These are phyloP conservation scores for Globisporangium ultimum DNA, from an alignment of 352 stramenopile genomes.

Conservation along the genomic window DNA sequence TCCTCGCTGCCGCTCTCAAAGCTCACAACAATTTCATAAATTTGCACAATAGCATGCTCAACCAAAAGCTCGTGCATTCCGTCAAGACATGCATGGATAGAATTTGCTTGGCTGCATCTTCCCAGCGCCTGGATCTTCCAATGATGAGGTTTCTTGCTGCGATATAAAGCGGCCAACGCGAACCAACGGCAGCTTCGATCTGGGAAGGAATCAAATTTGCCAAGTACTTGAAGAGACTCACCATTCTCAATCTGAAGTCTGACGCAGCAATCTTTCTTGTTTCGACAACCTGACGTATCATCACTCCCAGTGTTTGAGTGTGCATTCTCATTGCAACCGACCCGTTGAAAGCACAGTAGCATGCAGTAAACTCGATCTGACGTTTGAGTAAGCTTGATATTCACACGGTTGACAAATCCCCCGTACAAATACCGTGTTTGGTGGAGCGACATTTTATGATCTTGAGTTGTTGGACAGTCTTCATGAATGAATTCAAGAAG, in stretches of 20 bases:
- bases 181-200: conserved; percentile 38
- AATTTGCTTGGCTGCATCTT: conserved; percentile 30
- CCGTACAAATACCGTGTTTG: conserved; percentile 47
- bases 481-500: conserved; percentile 64
- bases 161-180: conserved; percentile 43
- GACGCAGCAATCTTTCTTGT: conserved; percentile 2
- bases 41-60: conserved; percentile 49
- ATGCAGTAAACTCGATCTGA: conserved; percentile 47
- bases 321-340: not conserved
- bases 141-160: conserved; percentile 41
- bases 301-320: not conserved
- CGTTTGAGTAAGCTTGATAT: conserved; percentile 30
- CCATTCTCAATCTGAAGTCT: conserved; percentile 52
- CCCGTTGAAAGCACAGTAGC: conserved; percentile 47
- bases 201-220: conserved; percentile 39
- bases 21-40: conserved; percentile 53
- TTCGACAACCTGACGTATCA: not conserved
- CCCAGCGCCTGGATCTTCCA: conserved; percentile 56
- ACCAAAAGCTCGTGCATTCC: conserved; percentile 49
- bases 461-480: conserved; percentile 30
- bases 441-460: conserved; percentile 27
- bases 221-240: conserved; percentile 40
- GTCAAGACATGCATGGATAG: conserved; percentile 48
- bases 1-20: conserved; percentile 13
- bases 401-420: conserved; percentile 47